Conservation (phyloP, 208 protist genomes). For the Crithidia acanthocephali region DNA sequence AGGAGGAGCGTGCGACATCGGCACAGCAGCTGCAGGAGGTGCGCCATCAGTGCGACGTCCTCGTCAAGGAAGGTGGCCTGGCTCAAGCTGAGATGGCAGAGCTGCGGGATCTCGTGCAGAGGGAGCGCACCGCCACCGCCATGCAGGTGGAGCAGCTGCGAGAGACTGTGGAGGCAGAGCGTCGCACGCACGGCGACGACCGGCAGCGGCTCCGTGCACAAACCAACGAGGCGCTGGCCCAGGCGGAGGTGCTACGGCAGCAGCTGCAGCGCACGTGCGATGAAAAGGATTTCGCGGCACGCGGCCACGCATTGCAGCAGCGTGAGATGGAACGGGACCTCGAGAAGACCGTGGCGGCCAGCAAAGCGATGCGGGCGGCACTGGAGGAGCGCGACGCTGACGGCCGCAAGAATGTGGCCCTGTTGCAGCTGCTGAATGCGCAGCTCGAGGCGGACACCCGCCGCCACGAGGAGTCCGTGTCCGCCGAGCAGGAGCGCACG, state of each 20-base stretch:
- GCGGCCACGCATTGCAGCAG: constrained; percentile 46
- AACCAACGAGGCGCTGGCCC: constrained; percentile 33
- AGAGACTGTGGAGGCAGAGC: constrained; percentile 43
- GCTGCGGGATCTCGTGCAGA: constrained; percentile 40
- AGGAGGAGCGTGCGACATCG: constrained; percentile 39
- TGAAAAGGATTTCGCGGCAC: constrained; percentile 52
- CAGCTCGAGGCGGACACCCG: constrained; percentile 82
- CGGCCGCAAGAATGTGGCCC: constrained; percentile 80
- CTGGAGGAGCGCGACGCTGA: constrained; percentile 74
- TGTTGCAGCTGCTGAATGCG: constrained; percentile 86
- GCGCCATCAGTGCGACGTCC: constrained; percentile 53
- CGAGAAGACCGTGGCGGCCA: constrained; percentile 73
- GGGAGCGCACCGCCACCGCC: constrained; percentile 32
- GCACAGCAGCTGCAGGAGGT: constrained; percentile 68
- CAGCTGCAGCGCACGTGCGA: constrained; percentile 45
- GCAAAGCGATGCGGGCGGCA: constrained; percentile 72
- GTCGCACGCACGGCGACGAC: constrained; percentile 39
- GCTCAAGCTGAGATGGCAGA: constrained; percentile 55
- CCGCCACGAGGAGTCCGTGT: constrained; percentile 60
- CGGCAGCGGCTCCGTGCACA: constrained; percentile 42
- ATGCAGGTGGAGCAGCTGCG: constrained; percentile 50
- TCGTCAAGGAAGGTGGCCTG: constrained; percentile 68
- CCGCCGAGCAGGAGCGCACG: constrained; percentile 49
- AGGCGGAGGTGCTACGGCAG: constrained; percentile 51
- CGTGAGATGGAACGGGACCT: constrained; percentile 68